Conservation (phyloP, 345 rosid species). For the Populus deltoides region DNA sequence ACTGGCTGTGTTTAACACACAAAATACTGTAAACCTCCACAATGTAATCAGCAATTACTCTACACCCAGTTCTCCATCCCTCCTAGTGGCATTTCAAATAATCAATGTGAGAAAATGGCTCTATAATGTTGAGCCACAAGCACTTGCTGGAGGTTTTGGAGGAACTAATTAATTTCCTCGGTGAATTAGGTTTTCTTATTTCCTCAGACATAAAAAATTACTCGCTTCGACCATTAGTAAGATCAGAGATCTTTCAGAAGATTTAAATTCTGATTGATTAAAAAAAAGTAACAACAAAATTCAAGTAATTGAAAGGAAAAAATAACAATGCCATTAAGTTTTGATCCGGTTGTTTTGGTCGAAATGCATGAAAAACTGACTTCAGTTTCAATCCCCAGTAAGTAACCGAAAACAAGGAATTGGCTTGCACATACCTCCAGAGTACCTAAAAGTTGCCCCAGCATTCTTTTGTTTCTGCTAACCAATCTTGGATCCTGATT, state of each 20-base stretch:
- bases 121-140: not conserved
- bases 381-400: not conserved
- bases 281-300: not conserved
- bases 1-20: not conserved
- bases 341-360: not conserved
- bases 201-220: not conserved
- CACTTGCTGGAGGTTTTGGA: not conserved
- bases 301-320: not conserved
- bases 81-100: not conserved
- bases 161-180: not conserved
- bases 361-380: not conserved
- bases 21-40: not conserved
- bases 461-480: conserved; percentile 90
- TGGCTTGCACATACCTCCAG: conserved; percentile 63
- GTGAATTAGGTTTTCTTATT: not conserved
- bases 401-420: conserved; percentile 1
- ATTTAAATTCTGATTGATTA: not conserved
- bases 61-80: not conserved
- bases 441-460: conserved; percentile 94
- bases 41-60: not conserved
- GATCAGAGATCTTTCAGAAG: not conserved
- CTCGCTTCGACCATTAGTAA: not conserved
- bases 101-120: not conserved
- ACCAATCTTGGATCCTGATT: conserved; percentile 90
- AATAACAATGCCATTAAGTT: not conserved